phyloP scores from a whole-genome alignment of 1,284 basidiomycete species.

The Leucoagaricus sp. region DNA sequence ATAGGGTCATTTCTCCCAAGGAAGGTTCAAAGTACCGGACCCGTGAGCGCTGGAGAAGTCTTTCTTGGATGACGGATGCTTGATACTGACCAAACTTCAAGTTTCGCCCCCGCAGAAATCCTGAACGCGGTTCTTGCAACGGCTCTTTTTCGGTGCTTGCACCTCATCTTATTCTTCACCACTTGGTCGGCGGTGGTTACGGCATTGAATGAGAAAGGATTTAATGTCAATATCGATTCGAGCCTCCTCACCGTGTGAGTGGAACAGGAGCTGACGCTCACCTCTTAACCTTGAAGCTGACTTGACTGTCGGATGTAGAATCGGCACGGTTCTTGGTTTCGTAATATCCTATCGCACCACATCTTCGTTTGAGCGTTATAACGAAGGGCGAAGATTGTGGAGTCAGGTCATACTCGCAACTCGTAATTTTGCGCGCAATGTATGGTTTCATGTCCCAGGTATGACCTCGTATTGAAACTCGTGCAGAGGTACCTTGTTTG shows the following conservation, averaged over 20 bases:
- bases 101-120: slow-evolving; percentile 35
- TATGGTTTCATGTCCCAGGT: slow-evolving; percentile 70
- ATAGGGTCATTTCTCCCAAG: too few relatives aligned
- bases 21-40: too few relatives aligned
- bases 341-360: slow-evolving; percentile 71
- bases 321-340: slow-evolving; percentile 69
- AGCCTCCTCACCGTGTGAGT: slow-evolving; percentile 66
- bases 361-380: slow-evolving; percentile 75
- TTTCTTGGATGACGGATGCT: too few relatives aligned
- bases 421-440: slow-evolving; percentile 55
- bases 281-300: too few relatives aligned
- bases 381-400: slow-evolving; percentile 73
- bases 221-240: slow-evolving; percentile 44
- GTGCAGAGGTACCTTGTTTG: neutral
- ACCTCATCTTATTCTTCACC: slow-evolving; percentile 62
- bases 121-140: slow-evolving; percentile 59
- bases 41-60: too few relatives aligned
- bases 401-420: slow-evolving; percentile 63
- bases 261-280: too few relatives aligned
- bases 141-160: slow-evolving; percentile 67
- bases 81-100: too few relatives aligned
- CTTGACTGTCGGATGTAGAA: slow-evolving; percentile 31
- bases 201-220: slow-evolving; percentile 48
- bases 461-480: slow-evolving; percentile 6
- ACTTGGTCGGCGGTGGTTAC: slow-evolving; percentile 59